Conservation (phyloP, 192 early-diverging fungal genomes). For the Backusella tarrabulga region DNA sequence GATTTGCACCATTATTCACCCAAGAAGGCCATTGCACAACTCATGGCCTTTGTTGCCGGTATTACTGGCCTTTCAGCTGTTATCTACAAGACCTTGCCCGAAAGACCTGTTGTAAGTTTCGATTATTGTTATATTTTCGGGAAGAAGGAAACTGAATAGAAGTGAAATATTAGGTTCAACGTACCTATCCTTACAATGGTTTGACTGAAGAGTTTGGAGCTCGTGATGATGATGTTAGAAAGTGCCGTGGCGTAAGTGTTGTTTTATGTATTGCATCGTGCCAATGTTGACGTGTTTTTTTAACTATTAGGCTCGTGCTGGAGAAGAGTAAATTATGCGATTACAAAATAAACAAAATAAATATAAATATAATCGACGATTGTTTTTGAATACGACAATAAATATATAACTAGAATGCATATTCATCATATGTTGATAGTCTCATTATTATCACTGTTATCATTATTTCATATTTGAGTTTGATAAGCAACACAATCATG, state of each 20-base stretch:
- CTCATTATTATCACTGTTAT: neutral
- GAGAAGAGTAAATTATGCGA: neutral
- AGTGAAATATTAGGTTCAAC: conserved; percentile 29
- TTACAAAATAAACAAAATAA: neutral
- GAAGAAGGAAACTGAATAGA: neutral
- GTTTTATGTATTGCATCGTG: neutral
- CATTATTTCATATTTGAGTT: neutral
- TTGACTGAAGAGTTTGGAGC: conserved; percentile 64
- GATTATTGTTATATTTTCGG: neutral
- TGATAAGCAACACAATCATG: no score
- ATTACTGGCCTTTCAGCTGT: conserved; percentile 55
- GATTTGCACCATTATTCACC: conserved; percentile 63
- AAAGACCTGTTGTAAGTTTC: conserved; percentile 53
- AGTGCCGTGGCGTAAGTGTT: conserved; percentile 31
- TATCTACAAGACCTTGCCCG: conserved; percentile 49
- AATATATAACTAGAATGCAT: no score
- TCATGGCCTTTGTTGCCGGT: conserved; percentile 49
- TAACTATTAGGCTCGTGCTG: neutral
- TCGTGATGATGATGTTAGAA: conserved; percentile 32
- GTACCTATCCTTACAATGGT: conserved; percentile 66
- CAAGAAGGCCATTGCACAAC: conserved; percentile 48
- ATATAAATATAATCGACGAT: neutral
- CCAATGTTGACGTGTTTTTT: neutral
- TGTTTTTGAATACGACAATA: neutral
- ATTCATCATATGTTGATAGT: no score